Base-by-base conservation (phyloP, 306 rosid genomes). In the Adenanthera pavonina region DNA sequence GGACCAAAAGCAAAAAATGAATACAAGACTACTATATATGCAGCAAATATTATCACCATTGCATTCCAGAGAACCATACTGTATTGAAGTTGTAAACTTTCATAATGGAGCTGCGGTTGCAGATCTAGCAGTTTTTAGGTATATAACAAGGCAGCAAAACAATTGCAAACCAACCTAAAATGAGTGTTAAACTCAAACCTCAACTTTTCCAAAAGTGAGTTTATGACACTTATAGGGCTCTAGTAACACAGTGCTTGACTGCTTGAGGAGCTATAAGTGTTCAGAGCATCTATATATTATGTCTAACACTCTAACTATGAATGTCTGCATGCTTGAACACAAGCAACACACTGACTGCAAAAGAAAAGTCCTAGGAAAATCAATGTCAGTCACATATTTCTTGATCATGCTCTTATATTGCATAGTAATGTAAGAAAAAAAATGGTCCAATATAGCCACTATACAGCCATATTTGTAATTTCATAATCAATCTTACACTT, bases 401-500 rank as follows among this genome's bases (percentile, higher is more conserved):
- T 67, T 59, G 15, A 25, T 49, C 75, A 77, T 34, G 65, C 46
- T 77, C 34, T 53, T 7, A 57, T 12, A n/a, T 19, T 16, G 36
- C 17, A 38, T 0, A 16, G 7, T 25, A 25, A 25, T 25, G 30
- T 25, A 25, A 25, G 30, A 2, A 20, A 35, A 57, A 65, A 72
- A 33, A 34, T 16, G 53, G 62, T 17, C 16, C 53, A 68, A 3
- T 52, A 69, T 35, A 35, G 16, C 59, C 70, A 85, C 15, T 7
- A 68, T 69, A 82, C 41, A 76, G 40, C 48, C 72, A 74, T 36
- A 35, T 44, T 56, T 57, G 74, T 69, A 74, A 19, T 35, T 67
- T 79, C 64, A 69, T 16, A 80, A 80, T 59, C 68, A 72, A 84
- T 83, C 97, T 88, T 93, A 95, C 99, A 93, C 91, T 93, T 84